Evolutionary conservation across 225 moss, liverwort and hornwort genomes (phyloP), one percentile per base, ranked within the genome.

Genomic region (Polytrichum commune): DNA sequence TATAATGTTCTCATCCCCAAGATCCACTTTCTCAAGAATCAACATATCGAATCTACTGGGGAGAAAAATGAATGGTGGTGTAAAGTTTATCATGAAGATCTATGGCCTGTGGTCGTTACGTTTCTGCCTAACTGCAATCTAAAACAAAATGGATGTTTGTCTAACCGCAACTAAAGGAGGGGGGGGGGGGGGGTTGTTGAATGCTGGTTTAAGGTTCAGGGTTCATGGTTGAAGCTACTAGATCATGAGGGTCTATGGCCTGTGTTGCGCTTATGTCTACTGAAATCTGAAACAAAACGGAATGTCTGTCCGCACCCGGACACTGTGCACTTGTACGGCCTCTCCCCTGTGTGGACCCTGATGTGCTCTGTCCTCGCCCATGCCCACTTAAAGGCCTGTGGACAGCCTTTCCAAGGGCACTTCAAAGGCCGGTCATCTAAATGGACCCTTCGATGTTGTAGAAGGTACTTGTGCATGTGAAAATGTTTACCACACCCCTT

Each of bases 321-420:
- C 72, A 84, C 81, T 13, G 64, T 23, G 62, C 71, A 71, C 71
- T 71, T 71, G 65, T 88, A 88, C 9, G 88, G 88, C 33, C 88
- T 70, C 75, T 88, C 88, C 26, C 88, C 88, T 4, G 88, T 88
- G 60, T 88, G 88, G 28, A 88, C 84, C 24, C 84, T 68, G 27
- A 88, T 88, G 66, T 88, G 88, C 75, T 88, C 88, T n/a, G 88
- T 88, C 23, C 88, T 63, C 27, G 88, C 84, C 88, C 88, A 88
- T 18, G 88, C 82, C 88, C 88, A 88, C 69, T 88, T 88, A 73
- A 88, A 88, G 19, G 88, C 53, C 63, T 88, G 84, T 1, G 77
- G 70, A 64, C 88, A 88, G 67, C 82, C 88, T 67, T 76, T 79
- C 88, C 88, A 88, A 0, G 84, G 84, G 55, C 88, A 88, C 66